Base-by-base conservation (phyloP, 73 alveolate genomes). In the Diophrys sp. region DNA sequence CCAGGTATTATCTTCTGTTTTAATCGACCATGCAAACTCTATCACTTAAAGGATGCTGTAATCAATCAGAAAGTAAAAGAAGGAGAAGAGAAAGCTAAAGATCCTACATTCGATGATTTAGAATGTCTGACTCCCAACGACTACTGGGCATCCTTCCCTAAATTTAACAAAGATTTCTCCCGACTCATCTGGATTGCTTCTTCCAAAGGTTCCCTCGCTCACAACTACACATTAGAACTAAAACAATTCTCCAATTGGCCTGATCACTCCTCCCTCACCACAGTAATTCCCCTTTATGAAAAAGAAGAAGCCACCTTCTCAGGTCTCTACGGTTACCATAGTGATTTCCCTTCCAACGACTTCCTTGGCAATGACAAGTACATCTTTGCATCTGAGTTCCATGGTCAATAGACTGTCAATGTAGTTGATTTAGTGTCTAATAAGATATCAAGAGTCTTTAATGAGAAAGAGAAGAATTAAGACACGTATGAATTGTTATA, bases 1-100 rank as follows among this genome's bases (percentile, higher is more conserved):
- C 68, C 74, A 14, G 93, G 93, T 0, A 24, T 85, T 67, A 34
- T 23, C 25, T 85, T 32, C 81, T 85, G 93, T 68, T 33, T 79
- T 26, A 85, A 85, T 32, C 70, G 85, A 85, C 85, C 84, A 1
- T 62, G 84, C 2, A 71, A 54, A 1, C 88, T 85, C 34, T 79
- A 71, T 33, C 62, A 85, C 69, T 30, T 85, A 27, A 34, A 73
- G 78, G 67, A 70, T 44, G 62, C 62, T 44, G 62, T 44, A 44
- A 5, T 62, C 23, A 23, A 62, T n/a, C 23, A 70, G 56, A 72
- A 72, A 26, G n/a, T n/a, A n/a, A n/a, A n/a, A n/a, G 67, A 77
- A 25, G 72, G 77, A 70, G 56, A 70, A 31, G 87, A 79, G 28
- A 29, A 34, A 44, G 67, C 78, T 30, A 34, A 71, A 2, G 54